phyloP scores from a whole-genome alignment of 495 filamentous ascomycete genomes.

The Margaritispora aquatica region DNA sequence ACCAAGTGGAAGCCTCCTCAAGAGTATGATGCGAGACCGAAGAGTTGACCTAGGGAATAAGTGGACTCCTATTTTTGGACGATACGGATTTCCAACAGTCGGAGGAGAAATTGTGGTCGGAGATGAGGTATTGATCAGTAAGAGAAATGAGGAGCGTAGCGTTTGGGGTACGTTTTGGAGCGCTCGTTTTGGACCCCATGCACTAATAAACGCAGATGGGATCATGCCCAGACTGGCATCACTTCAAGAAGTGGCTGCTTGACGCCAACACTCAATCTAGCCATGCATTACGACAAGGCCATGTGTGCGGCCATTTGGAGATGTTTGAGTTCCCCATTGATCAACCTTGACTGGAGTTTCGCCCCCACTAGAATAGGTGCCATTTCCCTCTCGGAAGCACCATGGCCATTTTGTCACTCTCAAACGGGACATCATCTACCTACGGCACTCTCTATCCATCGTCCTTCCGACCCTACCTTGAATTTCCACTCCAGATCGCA shows the following conservation, averaged over 20 bases:
- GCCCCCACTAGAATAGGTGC: background rate
- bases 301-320: background rate
- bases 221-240: constrained; percentile 1
- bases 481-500: no score
- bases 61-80: constrained; percentile 74
- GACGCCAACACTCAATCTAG: background rate
- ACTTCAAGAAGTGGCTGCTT: background rate
- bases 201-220: constrained; percentile 2
- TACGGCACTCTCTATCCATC: background rate
- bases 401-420: background rate
- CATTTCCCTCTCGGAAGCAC: background rate
- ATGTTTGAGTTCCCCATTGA: background rate
- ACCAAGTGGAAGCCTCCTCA: constrained; percentile 60
- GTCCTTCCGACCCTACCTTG: background rate
- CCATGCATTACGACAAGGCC: background rate
- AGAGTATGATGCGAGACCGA: constrained; percentile 72
- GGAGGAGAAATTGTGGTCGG: constrained; percentile 50
- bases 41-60: constrained; percentile 66
- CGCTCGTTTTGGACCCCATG: background rate
- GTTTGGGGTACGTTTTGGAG: constrained; percentile 48
- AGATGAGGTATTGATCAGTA: constrained; percentile 60
- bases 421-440: background rate
- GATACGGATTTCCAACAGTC: constrained; percentile 60
- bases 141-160: constrained; percentile 48
- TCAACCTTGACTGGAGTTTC: background rate